phyloP scores from a whole-genome alignment of 176 grass and related monocot species.

The Carex littledalei region DNA sequence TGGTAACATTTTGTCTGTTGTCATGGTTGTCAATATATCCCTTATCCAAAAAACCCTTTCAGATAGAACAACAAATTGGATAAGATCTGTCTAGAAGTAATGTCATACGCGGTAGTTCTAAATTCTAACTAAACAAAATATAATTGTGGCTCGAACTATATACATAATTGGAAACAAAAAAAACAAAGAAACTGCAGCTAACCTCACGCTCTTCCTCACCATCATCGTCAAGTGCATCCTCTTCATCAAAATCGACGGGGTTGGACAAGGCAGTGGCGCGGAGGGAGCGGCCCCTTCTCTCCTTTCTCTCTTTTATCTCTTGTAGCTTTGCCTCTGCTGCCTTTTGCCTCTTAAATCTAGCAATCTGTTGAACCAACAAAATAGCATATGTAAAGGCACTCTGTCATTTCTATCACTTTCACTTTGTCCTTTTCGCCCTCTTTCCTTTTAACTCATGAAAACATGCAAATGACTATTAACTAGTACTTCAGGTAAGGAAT shows the following conservation, averaged over 20 bases:
- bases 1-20: neutral
- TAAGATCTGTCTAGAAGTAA: neutral
- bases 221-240: slow-evolving; percentile 69
- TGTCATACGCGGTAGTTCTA: neutral
- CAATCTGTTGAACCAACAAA: slow-evolving; percentile 37
- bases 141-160: neutral
- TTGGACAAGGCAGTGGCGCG: slow-evolving; percentile 64
- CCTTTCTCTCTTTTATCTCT: slow-evolving; percentile 81
- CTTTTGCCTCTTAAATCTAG: slow-evolving; percentile 61
- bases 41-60: neutral
- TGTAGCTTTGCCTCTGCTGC: slow-evolving; percentile 75
- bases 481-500: neutral
- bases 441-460: neutral
- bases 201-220: slow-evolving; percentile 97
- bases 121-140: neutral
- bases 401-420: neutral
- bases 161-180: neutral
- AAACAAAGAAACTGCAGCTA: slow-evolving; percentile 19
- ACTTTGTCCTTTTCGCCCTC: neutral
- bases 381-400: neutral
- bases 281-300: slow-evolving; percentile 59
- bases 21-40: neutral
- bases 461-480: neutral
- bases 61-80: neutral
- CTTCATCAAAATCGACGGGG: slow-evolving; percentile 56